These are phyloP conservation scores for Curvularia verruculosa DNA, from an alignment of 2,329 filamentous ascomycete genomes.

Conservation along the genomic window DNA sequence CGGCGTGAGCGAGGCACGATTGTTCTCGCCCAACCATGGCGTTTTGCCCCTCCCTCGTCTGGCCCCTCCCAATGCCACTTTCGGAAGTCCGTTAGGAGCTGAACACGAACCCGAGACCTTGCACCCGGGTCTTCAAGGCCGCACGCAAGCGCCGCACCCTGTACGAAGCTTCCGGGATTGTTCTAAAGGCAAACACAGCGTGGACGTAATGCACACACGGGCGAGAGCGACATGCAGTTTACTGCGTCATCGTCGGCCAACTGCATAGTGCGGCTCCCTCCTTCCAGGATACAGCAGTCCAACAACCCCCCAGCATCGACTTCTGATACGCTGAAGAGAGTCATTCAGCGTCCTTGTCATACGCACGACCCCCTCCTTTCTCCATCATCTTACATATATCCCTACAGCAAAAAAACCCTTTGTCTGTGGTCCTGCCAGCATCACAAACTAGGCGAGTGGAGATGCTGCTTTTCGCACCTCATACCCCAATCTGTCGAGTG, in stretches of 20 bases:
- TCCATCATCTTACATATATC: not conserved
- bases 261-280: slow-evolving; percentile 1
- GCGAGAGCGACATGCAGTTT: not conserved
- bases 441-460: not conserved
- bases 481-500: slow-evolving; percentile 16
- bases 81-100: slow-evolving; percentile 11
- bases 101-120: slow-evolving; percentile 25
- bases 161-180: slow-evolving; percentile 12
- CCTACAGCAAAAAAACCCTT: not conserved
- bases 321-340: not conserved
- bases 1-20: slow-evolving; percentile 5
- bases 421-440: not conserved
- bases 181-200: slow-evolving; percentile 15
- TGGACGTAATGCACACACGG: slow-evolving; percentile 7
- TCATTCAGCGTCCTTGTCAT: not conserved
- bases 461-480: slow-evolving; percentile 11
- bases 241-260: slow-evolving; percentile 1
- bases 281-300: not conserved
- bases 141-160: slow-evolving; percentile 13
- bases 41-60: slow-evolving; percentile 9
- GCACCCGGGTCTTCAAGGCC: slow-evolving; percentile 21
- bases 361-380: not conserved
- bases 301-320: not conserved
- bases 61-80: slow-evolving; percentile 6
- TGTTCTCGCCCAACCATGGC: slow-evolving; percentile 8